Conservation (phyloP, 345 rosid species). For the Euphorbia peplus region DNA sequence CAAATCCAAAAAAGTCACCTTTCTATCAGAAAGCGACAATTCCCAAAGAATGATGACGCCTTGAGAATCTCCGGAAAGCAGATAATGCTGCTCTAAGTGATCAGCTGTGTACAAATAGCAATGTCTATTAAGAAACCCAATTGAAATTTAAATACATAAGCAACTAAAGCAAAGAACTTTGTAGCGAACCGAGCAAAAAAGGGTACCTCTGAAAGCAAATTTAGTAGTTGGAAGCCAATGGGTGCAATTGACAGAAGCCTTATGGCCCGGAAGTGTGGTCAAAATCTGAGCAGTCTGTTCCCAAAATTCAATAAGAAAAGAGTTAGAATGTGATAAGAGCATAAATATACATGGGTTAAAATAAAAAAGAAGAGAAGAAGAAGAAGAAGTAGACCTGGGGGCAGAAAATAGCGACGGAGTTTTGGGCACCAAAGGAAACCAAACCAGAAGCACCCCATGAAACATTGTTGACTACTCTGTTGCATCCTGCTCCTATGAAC, state of each 20-base stretch:
- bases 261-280: slow-evolving; percentile 85
- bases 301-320: neutral
- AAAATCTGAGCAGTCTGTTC: slow-evolving; percentile 70
- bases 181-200: neutral
- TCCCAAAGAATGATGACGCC: slow-evolving; percentile 78
- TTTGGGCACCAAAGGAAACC: slow-evolving; percentile 80
- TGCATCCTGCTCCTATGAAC: slow-evolving; percentile 93
- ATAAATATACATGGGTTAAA: neutral
- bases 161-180: neutral
- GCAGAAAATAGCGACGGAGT: slow-evolving; percentile 74
- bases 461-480: slow-evolving; percentile 77
- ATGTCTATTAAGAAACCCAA: neutral
- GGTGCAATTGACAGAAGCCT: slow-evolving; percentile 79
- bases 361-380: neutral
- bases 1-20: slow-evolving; percentile 34
- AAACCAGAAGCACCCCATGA: slow-evolving; percentile 88
- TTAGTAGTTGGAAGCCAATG: slow-evolving; percentile 79
- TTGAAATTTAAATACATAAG: neutral
- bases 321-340: neutral
- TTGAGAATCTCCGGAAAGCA: slow-evolving; percentile 83
- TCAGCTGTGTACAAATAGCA: slow-evolving; percentile 41
- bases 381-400: slow-evolving; percentile 46
- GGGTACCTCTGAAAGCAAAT: slow-evolving; percentile 70
- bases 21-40: slow-evolving; percentile 44
- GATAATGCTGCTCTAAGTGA: slow-evolving; percentile 53